Conservation (phyloP, 1,284 basidiomycete genomes). For the Naganishia albida region DNA sequence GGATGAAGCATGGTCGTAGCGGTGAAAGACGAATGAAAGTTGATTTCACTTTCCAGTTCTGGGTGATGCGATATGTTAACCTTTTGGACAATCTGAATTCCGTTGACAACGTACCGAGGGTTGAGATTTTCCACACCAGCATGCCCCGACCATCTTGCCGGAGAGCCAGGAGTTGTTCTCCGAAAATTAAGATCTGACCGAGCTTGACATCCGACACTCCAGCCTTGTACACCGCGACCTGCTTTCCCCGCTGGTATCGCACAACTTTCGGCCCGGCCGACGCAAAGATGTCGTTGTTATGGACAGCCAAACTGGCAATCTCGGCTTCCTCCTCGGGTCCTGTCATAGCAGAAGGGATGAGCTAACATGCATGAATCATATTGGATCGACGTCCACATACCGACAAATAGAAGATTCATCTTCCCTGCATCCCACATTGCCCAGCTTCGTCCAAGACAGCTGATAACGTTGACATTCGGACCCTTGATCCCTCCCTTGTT, state of each 20-base stretch:
- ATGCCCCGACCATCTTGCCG: conserved; percentile 78
- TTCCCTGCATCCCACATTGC: conserved; percentile 94
- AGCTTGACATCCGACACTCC: conserved; percentile 47
- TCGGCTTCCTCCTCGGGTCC: conserved; percentile 73
- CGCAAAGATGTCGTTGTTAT: conserved; percentile 83
- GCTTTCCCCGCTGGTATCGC: conserved; percentile 83
- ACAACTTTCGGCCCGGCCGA: conserved; percentile 70
- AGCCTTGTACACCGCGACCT: conserved; percentile 51
- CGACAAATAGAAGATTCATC: conserved; percentile 90
- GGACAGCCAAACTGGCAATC: conserved; percentile 77
- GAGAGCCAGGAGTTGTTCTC: conserved; percentile 73
- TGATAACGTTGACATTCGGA: conserved; percentile 78
- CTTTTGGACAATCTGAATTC: neutral
- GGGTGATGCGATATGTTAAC: conserved; percentile 4
- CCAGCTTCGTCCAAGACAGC: conserved; percentile 88
- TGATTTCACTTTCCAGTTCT: conserved; percentile 64
- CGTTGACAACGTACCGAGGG: conserved; percentile 57
- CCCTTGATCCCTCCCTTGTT: conserved; percentile 82
- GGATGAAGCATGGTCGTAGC: conserved; percentile 86
- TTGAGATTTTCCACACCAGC: conserved; percentile 74
- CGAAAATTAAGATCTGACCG: conserved; percentile 68
- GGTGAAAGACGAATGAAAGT: conserved; percentile 66
- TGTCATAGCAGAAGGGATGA: conserved; percentile 47
- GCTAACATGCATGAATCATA: neutral
- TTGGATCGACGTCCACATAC: conserved; percentile 57